These are phyloP conservation scores for Flaveria sonorensis DNA, from an alignment of 129 eudicot genomes.

Conservation along the genomic window DNA sequence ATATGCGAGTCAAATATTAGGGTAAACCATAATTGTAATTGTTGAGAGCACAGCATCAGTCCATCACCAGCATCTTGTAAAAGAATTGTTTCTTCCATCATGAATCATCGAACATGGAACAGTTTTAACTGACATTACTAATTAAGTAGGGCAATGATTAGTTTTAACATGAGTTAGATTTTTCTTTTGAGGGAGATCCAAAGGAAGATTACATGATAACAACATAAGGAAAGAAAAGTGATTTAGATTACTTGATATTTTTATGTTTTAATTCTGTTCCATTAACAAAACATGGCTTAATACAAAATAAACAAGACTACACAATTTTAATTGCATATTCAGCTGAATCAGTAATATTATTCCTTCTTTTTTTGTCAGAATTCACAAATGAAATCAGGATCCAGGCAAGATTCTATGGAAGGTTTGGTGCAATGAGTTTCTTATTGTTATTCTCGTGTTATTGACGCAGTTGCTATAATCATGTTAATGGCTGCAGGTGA, in stretches of 20 bases:
- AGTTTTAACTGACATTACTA: background rate
- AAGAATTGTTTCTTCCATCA: background rate
- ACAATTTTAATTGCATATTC: background rate
- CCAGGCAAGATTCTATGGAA: constrained; percentile 67
- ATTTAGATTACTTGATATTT: background rate
- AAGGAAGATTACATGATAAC: background rate
- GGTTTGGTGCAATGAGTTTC: constrained; percentile 42
- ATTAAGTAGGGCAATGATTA: background rate
- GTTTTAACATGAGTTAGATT: background rate
- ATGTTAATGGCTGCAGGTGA: constrained; percentile 51
- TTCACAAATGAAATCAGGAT: constrained; percentile 68
- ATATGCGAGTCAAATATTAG: background rate
- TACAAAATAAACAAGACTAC: background rate
- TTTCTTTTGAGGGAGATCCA: background rate
- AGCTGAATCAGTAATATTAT: background rate
- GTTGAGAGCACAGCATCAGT: background rate
- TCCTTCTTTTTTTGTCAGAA: constrained; percentile 39
- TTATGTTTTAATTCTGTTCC: background rate
- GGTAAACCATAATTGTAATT: background rate
- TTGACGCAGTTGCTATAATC: constrained; percentile 3
- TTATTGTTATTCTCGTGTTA: background rate
- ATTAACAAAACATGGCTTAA: background rate
- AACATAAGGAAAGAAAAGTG: background rate
- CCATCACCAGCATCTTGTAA: background rate
- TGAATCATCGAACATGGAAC: background rate